These are phyloP conservation scores for Gymnopus androsaceus DNA, from an alignment of 1,284 basidiomycete genomes.

Conservation along the genomic window DNA sequence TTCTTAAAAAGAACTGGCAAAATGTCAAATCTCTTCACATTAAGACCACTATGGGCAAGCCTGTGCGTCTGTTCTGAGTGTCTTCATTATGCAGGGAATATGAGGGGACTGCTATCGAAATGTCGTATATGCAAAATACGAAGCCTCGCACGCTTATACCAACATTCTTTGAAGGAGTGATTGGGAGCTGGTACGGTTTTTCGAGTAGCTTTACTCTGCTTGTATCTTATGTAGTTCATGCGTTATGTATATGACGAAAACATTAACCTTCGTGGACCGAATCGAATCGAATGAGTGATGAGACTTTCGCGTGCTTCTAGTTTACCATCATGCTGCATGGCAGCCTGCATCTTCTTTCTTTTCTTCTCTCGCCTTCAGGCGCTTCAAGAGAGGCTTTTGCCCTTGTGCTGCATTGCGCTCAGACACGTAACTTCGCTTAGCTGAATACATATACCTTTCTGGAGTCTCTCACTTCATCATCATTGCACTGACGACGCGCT, in stretches of 20 bases:
- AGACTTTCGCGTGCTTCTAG: no score
- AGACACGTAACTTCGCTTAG: no score
- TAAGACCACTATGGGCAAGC: conserved; percentile 99
- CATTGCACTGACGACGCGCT: background rate
- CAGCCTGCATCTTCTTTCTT: no score
- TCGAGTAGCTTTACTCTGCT: background rate
- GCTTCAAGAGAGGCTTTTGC: no score
- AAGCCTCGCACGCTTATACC: conserved; percentile 93
- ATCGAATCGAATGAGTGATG: no score
- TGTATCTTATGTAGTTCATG: conserved; percentile 4
- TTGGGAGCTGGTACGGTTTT: conserved; percentile 77
- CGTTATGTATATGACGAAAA: background rate
- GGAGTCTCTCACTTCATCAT: background rate
- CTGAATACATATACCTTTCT: no score
- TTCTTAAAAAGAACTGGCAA: conserved; percentile 99
- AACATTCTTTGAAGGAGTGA: conserved; percentile 78
- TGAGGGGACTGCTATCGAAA: conserved; percentile 25
- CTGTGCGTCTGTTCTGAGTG: conserved; percentile 87
- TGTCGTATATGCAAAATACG: conserved; percentile 76
- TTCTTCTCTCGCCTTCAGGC: no score
- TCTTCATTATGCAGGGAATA: conserved; percentile 10
- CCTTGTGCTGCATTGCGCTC: no score
- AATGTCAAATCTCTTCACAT: conserved; percentile 99
- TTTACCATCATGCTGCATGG: no score
- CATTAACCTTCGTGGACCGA: no score